Evolutionary conservation across 2,329 filamentous ascomycete species (phyloP).

Genomic region (Epichloe glyceriae): DNA sequence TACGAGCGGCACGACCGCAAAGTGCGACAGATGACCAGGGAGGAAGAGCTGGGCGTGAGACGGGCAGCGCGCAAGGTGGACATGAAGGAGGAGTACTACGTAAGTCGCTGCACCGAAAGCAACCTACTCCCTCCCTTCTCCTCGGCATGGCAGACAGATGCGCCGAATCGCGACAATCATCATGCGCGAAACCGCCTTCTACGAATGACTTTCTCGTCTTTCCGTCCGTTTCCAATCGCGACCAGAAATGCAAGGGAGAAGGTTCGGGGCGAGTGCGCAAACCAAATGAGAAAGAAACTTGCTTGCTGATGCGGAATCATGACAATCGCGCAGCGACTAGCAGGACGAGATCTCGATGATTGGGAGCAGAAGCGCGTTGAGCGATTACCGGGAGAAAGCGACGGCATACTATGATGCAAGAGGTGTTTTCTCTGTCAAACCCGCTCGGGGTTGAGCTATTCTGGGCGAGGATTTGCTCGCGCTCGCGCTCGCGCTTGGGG

Average conservation of each 20-base stretch:
- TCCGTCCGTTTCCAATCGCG: background rate
- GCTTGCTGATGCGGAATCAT: background rate
- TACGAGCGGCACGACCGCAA: conserved; percentile 91
- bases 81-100: conserved; percentile 79
- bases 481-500: background rate
- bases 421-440: background rate
- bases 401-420: conserved; percentile 53
- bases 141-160: background rate
- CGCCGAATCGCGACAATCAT: background rate
- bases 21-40: conserved; percentile 69
- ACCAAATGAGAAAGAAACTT: background rate
- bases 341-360: conserved; percentile 82
- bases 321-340: conserved; percentile 15
- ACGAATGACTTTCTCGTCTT: background rate
- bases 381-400: conserved; percentile 76
- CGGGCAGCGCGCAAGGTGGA: conserved; percentile 58
- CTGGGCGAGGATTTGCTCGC: background rate
- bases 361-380: conserved; percentile 97
- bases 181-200: background rate
- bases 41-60: conserved; percentile 76
- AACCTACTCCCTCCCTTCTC: background rate
- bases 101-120: conserved; percentile 31
- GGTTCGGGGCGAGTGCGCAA: background rate
- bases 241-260: background rate
- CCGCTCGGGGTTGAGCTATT: background rate